Base-by-base conservation (phyloP, 164 flowering plant genomes). In the Umbilicus rupestris region DNA sequence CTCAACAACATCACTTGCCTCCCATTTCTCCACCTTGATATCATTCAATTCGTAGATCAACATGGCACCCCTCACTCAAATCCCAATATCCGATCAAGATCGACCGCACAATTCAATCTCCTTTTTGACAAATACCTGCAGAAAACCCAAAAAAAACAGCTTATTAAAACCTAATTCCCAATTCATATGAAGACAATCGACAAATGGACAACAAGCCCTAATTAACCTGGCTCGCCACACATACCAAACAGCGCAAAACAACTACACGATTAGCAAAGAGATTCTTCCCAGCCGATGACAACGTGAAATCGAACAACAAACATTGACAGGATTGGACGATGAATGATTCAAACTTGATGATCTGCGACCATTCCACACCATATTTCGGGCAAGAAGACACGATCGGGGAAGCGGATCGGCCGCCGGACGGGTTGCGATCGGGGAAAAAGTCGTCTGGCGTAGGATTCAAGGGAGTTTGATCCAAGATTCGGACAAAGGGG, bases 1-100 rank as follows among this genome's bases (percentile, higher is more conserved):
- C 24, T 37, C 66, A 6, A 22, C 62, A 64, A 37, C 4, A 63
- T 37, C 65, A n/a, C 24, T 63, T n/a, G 26, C 65, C 17, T 37
- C 65, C 45, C 65, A 37, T 39, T 35, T 41, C 65, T 10, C 44
- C 46, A 24, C 42, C 65, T 39, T 46, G 29, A 2, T 76, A 44
- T 29, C 79, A 47, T 71, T 76, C 83, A 86, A 77, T 71, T 88
- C 91, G 75, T 84, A 88, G 70, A 88, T 83, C 74, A 77, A 66
- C 94, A 88, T 86, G 71, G 68, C 82, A 74, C 62, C 73, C 2
- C 31, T 3, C 11, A 55, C 24, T 52, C 7, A 52, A 52, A 24
- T 52, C 30, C 29, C 30, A 7, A 52, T 24, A 52, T 24, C 55
- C 55, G 29, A 55, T 28, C 60, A 12, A 30, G 28, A 55, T 26